A percentile compares a stretch with the other conserved stretches of the same genome.
Conservation (phyloP, 192 early-diverging fungal species). For the Coemansia sp. region DNA sequence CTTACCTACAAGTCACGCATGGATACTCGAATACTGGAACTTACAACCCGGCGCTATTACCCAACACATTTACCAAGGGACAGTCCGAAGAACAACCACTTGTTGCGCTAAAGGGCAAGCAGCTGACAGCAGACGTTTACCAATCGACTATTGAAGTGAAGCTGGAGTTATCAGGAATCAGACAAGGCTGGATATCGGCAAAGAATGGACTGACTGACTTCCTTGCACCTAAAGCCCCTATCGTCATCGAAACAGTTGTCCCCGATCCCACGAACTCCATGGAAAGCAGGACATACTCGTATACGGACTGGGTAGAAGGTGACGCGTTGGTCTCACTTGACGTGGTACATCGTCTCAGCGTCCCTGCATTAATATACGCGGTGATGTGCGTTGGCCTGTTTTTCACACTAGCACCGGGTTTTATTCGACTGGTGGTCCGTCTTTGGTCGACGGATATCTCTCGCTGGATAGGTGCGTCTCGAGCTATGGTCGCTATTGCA, state of each 20-base stretch:
- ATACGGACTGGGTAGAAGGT: neutral
- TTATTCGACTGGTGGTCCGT: neutral
- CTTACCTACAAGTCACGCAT: neutral
- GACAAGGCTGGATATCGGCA: constrained; percentile 4
- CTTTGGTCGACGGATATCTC: neutral
- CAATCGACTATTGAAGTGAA: constrained; percentile 7
- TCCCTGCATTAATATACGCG: neutral
- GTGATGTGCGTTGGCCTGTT: neutral
- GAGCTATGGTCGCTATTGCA: neutral
- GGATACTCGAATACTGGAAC: neutral
- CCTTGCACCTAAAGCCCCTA: neutral
- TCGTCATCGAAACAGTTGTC: neutral
- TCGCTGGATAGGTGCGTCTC: constrained; percentile 1
- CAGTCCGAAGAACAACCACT: neutral
- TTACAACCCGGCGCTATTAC: constrained; percentile 5
- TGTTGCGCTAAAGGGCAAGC: neutral
- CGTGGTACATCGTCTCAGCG: neutral
- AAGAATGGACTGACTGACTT: constrained; percentile 4
- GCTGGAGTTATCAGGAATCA: constrained; percentile 14
- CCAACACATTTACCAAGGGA: constrained; percentile 4
- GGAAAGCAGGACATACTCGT: neutral
- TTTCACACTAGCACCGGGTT: neutral
- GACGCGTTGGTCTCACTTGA: neutral
- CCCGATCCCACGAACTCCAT: neutral
- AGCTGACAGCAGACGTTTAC: neutral